Base-by-base conservation (phyloP, 345 rosid genomes). In the Camelina sativa region DNA sequence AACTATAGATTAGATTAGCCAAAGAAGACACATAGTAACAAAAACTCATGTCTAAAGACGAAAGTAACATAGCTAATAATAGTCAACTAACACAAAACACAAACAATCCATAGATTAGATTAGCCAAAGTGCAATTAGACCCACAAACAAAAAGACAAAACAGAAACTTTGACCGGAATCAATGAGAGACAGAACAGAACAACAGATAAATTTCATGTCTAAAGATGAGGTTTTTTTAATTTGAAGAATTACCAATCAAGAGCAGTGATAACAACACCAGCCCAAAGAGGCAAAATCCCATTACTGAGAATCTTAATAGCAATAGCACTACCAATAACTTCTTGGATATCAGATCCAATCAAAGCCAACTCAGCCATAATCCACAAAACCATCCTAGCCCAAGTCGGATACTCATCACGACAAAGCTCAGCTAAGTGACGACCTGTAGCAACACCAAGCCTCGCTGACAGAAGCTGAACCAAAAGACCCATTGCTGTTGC, bases 271-370 rank as follows among this genome's bases (percentile, higher is more conserved):
- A 85, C 54, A 71, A 94, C 97, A 55, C 98, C 98, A 72, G 88
- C 81, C 97, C 96, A 94, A 47, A 94, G 81, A 74, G 98, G 96
- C 71, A 94, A 59, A 69, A 78, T 59, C 41, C 96, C 92, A 70
- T 94, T 91, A 81, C 87, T 88, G 80, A 91, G 71, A 76, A 94
- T 90, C 85, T 86, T 79, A 60, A 90, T 76, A 43, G 98, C 98
- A 77, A 94, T 91, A 13, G 95, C 98, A 80, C 97, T 94, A 6
- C 97, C 97, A 54, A 90, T 94, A 50, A 94, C 98, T 76, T 94
- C 96, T 55, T 94, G 97, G 37, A 94, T 91, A 79, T 94, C 98
- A 35, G 98, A 85, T 4, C 97, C 98, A 62, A 94, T 91, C 73
- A 94, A 65, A 65, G 98, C 97, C 81, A 90, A 44, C 77, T 91